These are phyloP conservation scores for Stephania yunnanensis DNA, from an alignment of 164 flowering plant species.

Conservation along the genomic window DNA sequence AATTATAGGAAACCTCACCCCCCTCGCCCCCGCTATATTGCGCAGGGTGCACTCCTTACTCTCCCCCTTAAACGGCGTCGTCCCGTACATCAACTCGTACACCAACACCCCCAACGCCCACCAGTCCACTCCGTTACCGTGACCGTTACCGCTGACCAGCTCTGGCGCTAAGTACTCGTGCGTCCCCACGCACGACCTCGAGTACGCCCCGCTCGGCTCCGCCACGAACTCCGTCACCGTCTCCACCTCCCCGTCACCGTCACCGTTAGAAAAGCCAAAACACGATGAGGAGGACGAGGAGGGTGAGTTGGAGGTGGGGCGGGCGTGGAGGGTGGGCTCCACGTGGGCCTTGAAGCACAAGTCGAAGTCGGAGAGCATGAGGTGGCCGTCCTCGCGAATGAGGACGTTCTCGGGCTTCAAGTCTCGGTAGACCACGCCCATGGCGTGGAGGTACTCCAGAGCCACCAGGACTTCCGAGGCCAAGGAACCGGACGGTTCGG, in stretches of 20 bases:
- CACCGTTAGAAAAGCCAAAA: background rate
- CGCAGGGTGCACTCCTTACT: conserved; percentile 65
- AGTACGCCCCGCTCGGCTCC: conserved; percentile 68
- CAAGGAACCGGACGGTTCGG: conserved; percentile 59
- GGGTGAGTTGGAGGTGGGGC: background rate
- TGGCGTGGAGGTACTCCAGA: conserved; percentile 83
- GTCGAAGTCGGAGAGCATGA: conserved; percentile 93
- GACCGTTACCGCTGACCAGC: conserved; percentile 58
- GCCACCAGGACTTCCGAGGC: conserved; percentile 93
- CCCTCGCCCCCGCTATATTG: conserved; percentile 49
- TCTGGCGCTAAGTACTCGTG: conserved; percentile 95
- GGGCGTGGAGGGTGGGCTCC: conserved; percentile 30
- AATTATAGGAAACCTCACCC: conserved; percentile 24
- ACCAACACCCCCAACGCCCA: conserved; percentile 91
- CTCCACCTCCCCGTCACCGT: conserved; percentile 3
- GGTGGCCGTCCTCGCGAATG: conserved; percentile 83
- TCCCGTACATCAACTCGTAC: conserved; percentile 69
- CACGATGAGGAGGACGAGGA: background rate
- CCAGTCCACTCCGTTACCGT: conserved; percentile 91
- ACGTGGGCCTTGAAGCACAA: conserved; percentile 68
- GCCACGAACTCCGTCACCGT: conserved; percentile 51
- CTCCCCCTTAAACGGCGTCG: conserved; percentile 80
- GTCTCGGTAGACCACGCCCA: conserved; percentile 84
- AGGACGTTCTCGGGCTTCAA: conserved; percentile 90
- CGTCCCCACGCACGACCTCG: conserved; percentile 77